Evolutionary conservation across 768 basidiomycete species (phyloP).

Genomic region (Pleurotus tuber-regium): DNA sequence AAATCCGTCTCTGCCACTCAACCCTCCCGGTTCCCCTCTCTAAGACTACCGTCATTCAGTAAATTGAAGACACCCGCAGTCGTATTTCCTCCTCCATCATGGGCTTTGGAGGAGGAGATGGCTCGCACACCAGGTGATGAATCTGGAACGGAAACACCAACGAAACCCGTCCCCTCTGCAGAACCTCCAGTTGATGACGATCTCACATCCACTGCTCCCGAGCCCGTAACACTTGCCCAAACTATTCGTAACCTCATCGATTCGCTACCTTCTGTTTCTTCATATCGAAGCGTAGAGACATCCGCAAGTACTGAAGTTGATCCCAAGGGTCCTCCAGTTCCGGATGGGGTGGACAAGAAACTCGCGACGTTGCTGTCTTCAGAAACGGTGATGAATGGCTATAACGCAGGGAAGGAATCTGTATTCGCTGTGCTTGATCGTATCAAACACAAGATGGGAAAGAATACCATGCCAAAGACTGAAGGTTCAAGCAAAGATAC

Average conservation of each 20-base stretch:
- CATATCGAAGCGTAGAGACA: not conserved
- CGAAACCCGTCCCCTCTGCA: not conserved
- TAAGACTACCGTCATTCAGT: constrained; percentile 3
- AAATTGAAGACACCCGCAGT: constrained; percentile 2
- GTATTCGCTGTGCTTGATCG: constrained; percentile 62
- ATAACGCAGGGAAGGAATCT: constrained; percentile 37
- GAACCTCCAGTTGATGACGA: no score
- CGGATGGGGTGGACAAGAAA: constrained; percentile 43
- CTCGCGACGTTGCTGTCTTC: constrained; percentile 53
- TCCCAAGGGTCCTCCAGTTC: constrained; percentile 20
- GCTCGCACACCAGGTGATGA: not conserved
- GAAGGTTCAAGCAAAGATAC: constrained; percentile 13
- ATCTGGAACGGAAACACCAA: not conserved
- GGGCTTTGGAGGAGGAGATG: constrained; percentile 2
- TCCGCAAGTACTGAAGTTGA: not conserved
- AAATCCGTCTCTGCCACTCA: not conserved
- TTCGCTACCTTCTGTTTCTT: constrained; percentile 30
- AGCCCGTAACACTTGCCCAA: constrained; percentile 44
- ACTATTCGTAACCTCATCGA: constrained; percentile 53
- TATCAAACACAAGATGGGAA: constrained; percentile 24
- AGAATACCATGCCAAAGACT: constrained; percentile 10
- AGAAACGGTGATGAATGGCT: constrained; percentile 64
- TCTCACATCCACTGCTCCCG: constrained; percentile 14
- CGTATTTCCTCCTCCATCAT: constrained; percentile 9
- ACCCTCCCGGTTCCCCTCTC: not conserved